A percentile compares a stretch with the other conserved stretches of the same genome.
phyloP scores from a whole-genome alignment of 805 yeast genomes.

The Candida xyloterini region DNA sequence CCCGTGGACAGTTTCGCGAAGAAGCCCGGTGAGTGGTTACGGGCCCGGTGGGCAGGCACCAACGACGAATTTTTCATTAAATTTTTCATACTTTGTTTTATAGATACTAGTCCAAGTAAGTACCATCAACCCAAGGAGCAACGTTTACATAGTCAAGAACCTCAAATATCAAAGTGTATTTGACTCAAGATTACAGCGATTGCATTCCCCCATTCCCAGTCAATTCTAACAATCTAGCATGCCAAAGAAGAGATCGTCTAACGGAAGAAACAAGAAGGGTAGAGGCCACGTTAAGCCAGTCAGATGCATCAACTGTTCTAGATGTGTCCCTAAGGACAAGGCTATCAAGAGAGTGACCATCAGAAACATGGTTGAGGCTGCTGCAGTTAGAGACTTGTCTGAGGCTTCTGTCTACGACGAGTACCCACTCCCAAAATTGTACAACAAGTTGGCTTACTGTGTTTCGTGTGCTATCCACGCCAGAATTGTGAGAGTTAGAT shows the following conservation, averaged over 20 bases:
- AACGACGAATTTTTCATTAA: conserved; percentile 12
- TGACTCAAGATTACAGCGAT: not conserved
- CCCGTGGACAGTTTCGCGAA: not conserved
- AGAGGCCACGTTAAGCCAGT: conserved; percentile 99
- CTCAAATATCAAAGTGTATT: no score
- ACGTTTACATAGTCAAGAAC: not conserved
- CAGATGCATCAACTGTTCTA: conserved; percentile 99
- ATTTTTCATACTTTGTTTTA: conserved; percentile 12
- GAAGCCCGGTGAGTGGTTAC: not conserved
- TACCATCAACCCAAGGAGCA: conserved; percentile 1
- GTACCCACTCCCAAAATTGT: conserved; percentile 99
- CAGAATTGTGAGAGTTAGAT: conserved; percentile 99
- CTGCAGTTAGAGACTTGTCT: conserved; percentile 99
- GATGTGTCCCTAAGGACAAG: conserved; percentile 99
- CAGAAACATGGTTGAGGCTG: conserved; percentile 99
- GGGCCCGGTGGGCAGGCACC: conserved; percentile 6
- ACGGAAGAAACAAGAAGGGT: conserved; percentile 99
- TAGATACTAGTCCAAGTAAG: conserved; percentile 12
- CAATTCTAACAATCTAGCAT: conserved; percentile 44
- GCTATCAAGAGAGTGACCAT: conserved; percentile 99
- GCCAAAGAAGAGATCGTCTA: conserved; percentile 99
- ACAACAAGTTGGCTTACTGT: conserved; percentile 99
- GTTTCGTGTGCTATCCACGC: conserved; percentile 99
- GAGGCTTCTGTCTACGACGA: conserved; percentile 99
- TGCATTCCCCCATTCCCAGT: not conserved